Evolutionary conservation across 345 rosid species (phyloP).

Genomic region (Xanthoceras sorbifolium): DNA sequence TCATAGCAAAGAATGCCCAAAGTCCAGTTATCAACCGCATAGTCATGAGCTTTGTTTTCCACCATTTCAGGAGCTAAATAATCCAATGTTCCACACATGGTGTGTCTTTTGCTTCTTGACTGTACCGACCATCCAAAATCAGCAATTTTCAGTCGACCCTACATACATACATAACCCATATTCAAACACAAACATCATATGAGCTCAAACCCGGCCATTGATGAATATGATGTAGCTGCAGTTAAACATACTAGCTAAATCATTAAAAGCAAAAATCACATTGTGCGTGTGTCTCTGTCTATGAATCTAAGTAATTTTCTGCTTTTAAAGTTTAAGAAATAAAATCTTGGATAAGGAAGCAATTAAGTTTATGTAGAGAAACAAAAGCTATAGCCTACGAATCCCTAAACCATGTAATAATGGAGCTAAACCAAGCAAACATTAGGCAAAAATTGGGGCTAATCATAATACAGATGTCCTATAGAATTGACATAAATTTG

Average conservation of each 20-base stretch:
- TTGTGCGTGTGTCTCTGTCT: neutral
- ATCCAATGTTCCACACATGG: conserved; percentile 97
- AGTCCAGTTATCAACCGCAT: conserved; percentile 97
- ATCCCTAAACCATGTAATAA: neutral
- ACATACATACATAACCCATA: conserved; percentile 10
- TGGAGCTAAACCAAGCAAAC: neutral
- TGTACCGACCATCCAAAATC: conserved; percentile 99
- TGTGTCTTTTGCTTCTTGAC: conserved; percentile 81
- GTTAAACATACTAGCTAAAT: neutral
- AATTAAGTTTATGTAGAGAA: neutral
- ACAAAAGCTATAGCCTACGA: neutral
- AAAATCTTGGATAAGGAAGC: neutral
- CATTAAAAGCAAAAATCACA: neutral
- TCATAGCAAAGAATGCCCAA: conserved; percentile 89
- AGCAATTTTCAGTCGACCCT: conserved; percentile 93
- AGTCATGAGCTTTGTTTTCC: conserved; percentile 83
- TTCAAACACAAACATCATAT: conserved; percentile 1
- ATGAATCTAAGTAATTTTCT: neutral
- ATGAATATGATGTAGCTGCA: neutral
- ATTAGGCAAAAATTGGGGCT: neutral
- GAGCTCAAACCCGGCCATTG: neutral
- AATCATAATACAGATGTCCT: neutral
- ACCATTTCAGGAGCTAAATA: conserved; percentile 98
- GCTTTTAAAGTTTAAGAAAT: neutral
- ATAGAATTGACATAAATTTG: neutral